Base-by-base conservation (phyloP, 2,329 filamentous ascomycete species). In the Pseudocercospora pini-densiflorae region DNA sequence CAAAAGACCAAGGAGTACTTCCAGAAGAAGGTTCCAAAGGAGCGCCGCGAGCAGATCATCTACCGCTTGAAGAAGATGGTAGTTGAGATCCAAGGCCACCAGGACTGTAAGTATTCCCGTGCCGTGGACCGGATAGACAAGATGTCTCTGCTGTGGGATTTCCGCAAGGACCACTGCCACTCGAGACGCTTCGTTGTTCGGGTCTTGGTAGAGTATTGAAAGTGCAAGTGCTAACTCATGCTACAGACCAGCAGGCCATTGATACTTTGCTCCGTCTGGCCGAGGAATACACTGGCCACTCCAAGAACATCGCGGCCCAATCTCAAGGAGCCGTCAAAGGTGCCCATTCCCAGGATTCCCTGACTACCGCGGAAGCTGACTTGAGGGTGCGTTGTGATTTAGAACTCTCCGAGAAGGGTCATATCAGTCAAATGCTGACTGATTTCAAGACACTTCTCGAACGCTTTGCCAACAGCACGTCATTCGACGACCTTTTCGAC, bases 61-160 rank as follows among this genome's bases (percentile, higher is more conserved):
- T 97, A 89, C 87, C 92, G 95, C 43, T 82, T 99, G 72, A 99
- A 94, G 89, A 98, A 98, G 88, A 97, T 98, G 91, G 83, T 99
- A 45, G 89, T 97, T 54, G 95, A 99, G 81, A 93, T 97, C 74
- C 95, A 99, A 82, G 92, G 94, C 64, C 95, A 98, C 77, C 88
- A 92, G 65, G 94, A 99, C 75, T 99, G 87, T 89, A 80, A 78
- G 85, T 81, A 58, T 58, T 21, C 31, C 31, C 19, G 10, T 21
- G 12, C 31, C 55, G 2, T 24, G 55, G 31, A 43, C 55, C 7
- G 55, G 55, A 58, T 10, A 12, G 31, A 19, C 12, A 6, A 19
- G 16, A 10, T 16, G 29, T 58, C 55, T 40, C n/a, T 14, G 31
- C 31, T 21, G 55, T 58, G 55, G 55, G 8, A 7, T 12, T 7